phyloP scores from a whole-genome alignment of 1,139 yeast genomes.

The Cylindricascospora bacillispora region DNA sequence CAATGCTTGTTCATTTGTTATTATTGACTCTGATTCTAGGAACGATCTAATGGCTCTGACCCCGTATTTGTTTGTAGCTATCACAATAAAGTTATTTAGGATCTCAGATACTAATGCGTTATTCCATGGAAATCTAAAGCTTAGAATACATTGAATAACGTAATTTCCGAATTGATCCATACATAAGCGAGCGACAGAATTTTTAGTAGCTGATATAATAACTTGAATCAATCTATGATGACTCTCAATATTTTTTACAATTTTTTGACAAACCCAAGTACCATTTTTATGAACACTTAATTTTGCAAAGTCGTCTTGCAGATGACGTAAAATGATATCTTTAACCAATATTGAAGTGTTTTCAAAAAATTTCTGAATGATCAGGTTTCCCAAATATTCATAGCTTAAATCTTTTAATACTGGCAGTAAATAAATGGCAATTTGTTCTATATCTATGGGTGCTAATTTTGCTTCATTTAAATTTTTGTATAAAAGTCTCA shows the following conservation, averaged over 20 bases:
- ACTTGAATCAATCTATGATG: slow-evolving; percentile 56
- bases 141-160: slow-evolving; percentile 82
- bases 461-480: slow-evolving; percentile 31
- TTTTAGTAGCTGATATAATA: slow-evolving; percentile 58
- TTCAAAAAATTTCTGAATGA: slow-evolving; percentile 78
- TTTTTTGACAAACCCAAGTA: slow-evolving; percentile 96
- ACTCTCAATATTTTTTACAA: slow-evolving; percentile 57
- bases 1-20: slow-evolving; percentile 51
- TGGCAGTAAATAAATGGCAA: slow-evolving; percentile 69
- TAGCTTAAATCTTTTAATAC: slow-evolving; percentile 82
- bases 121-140: slow-evolving; percentile 75
- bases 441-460: slow-evolving; percentile 54
- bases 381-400: slow-evolving; percentile 87
- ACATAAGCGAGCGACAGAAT: slow-evolving; percentile 70
- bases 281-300: slow-evolving; percentile 93
- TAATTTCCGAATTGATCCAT: slow-evolving; percentile 93
- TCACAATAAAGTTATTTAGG: slow-evolving; percentile 61
- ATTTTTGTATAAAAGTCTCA: slow-evolving; percentile 42
- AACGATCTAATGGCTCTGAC: slow-evolving; percentile 89
- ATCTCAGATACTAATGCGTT: slow-evolving; percentile 79
- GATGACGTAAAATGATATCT: slow-evolving; percentile 62
- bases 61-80: slow-evolving; percentile 82
- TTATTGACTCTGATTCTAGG: slow-evolving; percentile 51
- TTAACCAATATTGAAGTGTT: slow-evolving; percentile 55
- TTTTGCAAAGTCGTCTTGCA: slow-evolving; percentile 70